Evolutionary conservation across 148 eudicot genomes (phyloP), one percentile per base, ranked within the genome.

Genomic region (Chenopodium formosanum): DNA sequence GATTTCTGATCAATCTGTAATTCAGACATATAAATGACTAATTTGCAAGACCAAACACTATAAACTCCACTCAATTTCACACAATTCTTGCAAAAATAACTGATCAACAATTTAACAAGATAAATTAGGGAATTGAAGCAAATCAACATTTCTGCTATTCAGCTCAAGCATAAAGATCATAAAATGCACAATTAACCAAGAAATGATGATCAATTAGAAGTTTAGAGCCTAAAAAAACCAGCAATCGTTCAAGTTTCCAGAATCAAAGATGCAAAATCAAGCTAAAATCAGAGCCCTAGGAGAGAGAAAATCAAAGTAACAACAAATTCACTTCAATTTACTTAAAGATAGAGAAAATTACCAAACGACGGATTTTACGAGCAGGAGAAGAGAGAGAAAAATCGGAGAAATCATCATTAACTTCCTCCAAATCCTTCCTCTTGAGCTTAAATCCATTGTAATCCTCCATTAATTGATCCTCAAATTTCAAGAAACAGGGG

Each of bases 381-480:
- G 97, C 97, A 48, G 97, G 97, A 16, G 98, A 89, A 44, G 90
- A 91, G 70, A 90, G 92, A 78, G 92, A 84, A 80, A 93, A 95
- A n/a, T 93, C 98, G 67, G 93, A 93, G 85, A 93, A 90, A 9
- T 91, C 93, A 23, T 90, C 84, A 70, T 86, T 85, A 73, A 91
- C 92, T 8, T 88, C 90, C 0, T 92, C 93, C 4, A 91, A 70
- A 20, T 87, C 90, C 79, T 91, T 94, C 83, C 98, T 87, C 83
- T 92, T 94, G 84, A 88, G 78, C 80, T 86, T 88, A 82, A 78
- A 66, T 76, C 79, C 65, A 23, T 17, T 44, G 76, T 73, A 86
- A 29, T 72, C 84, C 16, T 85, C 87, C 91, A 89, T 91, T 13
- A 17, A 56, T 2, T 52, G 17, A 4, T 17, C 19, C 17, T 48